phyloP scores from a whole-genome alignment of 176 grass and related monocot genomes.

The Paspalum vaginatum region DNA sequence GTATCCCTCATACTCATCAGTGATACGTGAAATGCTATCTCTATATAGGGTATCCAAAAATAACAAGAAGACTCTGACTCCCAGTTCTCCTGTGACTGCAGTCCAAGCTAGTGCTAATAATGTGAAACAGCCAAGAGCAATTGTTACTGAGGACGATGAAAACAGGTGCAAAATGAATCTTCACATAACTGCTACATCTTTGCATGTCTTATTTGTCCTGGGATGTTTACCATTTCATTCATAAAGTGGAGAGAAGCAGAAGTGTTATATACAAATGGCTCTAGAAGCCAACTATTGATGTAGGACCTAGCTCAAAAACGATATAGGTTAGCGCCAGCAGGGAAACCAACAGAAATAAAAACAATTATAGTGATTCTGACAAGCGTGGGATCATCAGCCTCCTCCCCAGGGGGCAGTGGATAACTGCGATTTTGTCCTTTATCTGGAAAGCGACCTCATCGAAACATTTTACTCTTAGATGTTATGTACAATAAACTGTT shows the following conservation, averaged over 20 bases:
- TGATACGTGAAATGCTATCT: conserved; percentile 20
- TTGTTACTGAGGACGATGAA: conserved; percentile 59
- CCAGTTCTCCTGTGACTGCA: conserved; percentile 33
- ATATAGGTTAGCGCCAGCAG: background rate
- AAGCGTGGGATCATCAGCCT: background rate
- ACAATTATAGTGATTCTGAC: background rate
- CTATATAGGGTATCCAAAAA: conserved; percentile 72
- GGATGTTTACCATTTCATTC: background rate
- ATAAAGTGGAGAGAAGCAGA: background rate
- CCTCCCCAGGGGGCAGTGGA: background rate
- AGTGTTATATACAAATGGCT: background rate
- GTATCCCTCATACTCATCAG: background rate
- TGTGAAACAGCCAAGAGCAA: conserved; percentile 53
- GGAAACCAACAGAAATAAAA: background rate
- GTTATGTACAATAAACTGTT: background rate
- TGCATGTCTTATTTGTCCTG: conserved; percentile 31
- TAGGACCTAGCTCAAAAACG: background rate
- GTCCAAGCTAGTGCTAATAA: conserved; percentile 47
- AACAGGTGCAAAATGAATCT: conserved; percentile 54
- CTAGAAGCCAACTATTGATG: background rate
- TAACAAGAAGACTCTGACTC: conserved; percentile 46
- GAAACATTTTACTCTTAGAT: conserved; percentile 5
- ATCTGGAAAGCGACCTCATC: background rate
- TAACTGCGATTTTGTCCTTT: background rate
- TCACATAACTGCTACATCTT: conserved; percentile 24